Base-by-base conservation (phyloP, 129 eudicot genomes). In the Flaveria robusta region DNA sequence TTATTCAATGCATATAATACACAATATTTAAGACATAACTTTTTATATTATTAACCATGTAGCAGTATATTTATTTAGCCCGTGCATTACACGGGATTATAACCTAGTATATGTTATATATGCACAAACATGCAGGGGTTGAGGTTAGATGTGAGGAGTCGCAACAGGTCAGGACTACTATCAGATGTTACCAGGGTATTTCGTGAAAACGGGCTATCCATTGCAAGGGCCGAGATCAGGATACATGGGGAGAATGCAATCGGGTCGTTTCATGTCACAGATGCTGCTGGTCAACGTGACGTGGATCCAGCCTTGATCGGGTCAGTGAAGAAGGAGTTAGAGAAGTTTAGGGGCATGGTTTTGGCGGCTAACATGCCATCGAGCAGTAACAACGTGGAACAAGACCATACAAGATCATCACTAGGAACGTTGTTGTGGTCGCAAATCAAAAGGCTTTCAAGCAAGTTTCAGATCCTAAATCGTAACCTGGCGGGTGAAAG, bases 161-260 rank as follows among this genome's bases (percentile, higher is more conserved):
- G 72, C 47, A 82, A 91, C 74, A 79, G 97, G 66, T 54, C 79
- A 5, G 96, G 99, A 26, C 77, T 94, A 13, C 85, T 94, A 27
- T 87, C 99, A 5, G 96, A 94, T n/a, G 87, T 94, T 18, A 94
- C 97, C 2, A 83, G 97, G 51, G 93, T 84, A 46, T 86, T 94
- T 29, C 87, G 97, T 45, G 97, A 94, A 78, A 82, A 87, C 47
- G 97, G 99, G 29, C 85, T 94, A 5, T 87, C 99, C 0, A 82
- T 94, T 46, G 78, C 85, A 23, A 83, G 91, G 81, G 90, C 89
- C 5, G 93, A 94, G 83, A 79, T 94, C 3, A 83, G 97, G 42
- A 78, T 76, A 45, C 82, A 71, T 12, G 96, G 89, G 1, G 89
- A 89, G 41, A 86, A 66, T 45, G 99, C 93, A 9, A 70, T 87